phyloP scores from a whole-genome alignment of 1,284 basidiomycete species.

The Pyrrhoderma lamaoense region DNA sequence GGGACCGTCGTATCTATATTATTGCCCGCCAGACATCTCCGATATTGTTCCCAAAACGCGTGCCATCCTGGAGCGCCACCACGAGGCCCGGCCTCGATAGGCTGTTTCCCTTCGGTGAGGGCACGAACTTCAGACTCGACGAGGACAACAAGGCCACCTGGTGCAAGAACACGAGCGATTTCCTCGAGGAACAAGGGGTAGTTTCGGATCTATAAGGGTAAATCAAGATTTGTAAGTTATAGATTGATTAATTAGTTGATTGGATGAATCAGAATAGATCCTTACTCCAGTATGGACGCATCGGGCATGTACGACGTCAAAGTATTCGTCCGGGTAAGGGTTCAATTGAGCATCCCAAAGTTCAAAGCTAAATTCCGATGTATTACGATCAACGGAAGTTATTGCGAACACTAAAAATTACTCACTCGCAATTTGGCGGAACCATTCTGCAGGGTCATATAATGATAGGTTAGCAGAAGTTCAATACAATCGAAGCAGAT shows the following conservation, averaged over 20 bases:
- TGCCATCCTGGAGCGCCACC: constrained; percentile 50
- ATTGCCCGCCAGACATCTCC: constrained; percentile 41
- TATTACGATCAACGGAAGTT: not conserved
- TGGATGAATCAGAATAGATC: constrained; percentile 17
- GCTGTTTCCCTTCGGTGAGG: constrained; percentile 36
- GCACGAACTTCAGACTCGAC: constrained; percentile 52
- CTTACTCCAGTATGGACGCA: constrained; percentile 55
- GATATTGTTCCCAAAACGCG: constrained; percentile 52
- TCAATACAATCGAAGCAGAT: too few relatives aligned
- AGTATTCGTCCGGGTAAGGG: constrained; percentile 53
- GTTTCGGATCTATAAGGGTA: constrained; percentile 41
- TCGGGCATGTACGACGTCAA: constrained; percentile 61
- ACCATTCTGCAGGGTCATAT: constrained; percentile 39
- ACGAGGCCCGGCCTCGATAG: constrained; percentile 30
- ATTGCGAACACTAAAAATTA: not conserved
- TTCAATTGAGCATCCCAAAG: constrained; percentile 51
- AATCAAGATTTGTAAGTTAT: not conserved
- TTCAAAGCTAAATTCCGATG: constrained; percentile 44
- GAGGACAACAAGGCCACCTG: constrained; percentile 60
- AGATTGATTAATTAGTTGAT: not conserved
- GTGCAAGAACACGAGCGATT: constrained; percentile 54
- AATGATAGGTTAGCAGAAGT: constrained; percentile 20
- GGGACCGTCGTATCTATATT: constrained; percentile 54
- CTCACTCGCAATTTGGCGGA: constrained; percentile 61
- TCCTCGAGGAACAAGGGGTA: constrained; percentile 53